A percentile compares a stretch with the other conserved stretches of the same genome.
Evolutionary conservation across 768 basidiomycete genomes (phyloP).

Genomic region (Cyclocybe aegerita): DNA sequence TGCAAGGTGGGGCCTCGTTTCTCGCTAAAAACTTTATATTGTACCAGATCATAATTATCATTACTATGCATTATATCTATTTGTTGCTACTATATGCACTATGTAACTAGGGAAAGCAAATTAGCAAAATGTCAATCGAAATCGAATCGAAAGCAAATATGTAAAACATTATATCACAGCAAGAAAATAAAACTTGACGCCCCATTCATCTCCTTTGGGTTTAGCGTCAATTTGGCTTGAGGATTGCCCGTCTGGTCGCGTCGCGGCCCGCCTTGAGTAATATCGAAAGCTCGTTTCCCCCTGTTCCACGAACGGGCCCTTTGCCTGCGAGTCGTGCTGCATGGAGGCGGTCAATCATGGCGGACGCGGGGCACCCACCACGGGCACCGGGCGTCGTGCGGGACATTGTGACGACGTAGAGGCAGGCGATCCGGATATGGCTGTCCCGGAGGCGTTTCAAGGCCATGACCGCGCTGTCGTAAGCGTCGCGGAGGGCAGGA

Average conservation of each 20-base stretch:
- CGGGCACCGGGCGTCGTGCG: conserved; percentile 48
- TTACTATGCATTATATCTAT: conserved; percentile 4
- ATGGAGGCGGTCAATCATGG: conserved; percentile 51
- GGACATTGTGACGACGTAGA: conserved; percentile 88
- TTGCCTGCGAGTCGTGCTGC: conserved; percentile 36
- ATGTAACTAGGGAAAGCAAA: conserved; percentile 17
- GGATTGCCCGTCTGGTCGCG: conserved; percentile 68
- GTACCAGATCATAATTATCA: not conserved
- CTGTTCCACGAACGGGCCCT: conserved; percentile 77
- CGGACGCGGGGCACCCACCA: conserved; percentile 51
- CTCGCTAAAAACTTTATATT: no score
- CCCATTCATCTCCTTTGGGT: conserved; percentile 7
- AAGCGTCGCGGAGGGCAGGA: conserved; percentile 66
- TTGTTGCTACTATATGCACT: conserved; percentile 4
- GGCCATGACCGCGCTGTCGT: conserved; percentile 75
- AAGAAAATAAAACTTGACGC: conserved; percentile 15
- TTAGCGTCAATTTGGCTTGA: conserved; percentile 37
- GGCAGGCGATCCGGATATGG: conserved; percentile 87
- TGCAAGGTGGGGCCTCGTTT: no score
- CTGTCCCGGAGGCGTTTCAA: conserved; percentile 82
- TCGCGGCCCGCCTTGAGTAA: conserved; percentile 90
- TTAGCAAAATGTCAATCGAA: conserved; percentile 12
- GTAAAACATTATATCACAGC: conserved; percentile 10
- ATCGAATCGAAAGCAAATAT: conserved; percentile 16
- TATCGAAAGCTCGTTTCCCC: conserved; percentile 79